Evolutionary conservation across 2,329 filamentous ascomycete species (phyloP), one percentile per base, ranked within the genome.

Genomic region (Ophiostoma triangulosporum): DNA sequence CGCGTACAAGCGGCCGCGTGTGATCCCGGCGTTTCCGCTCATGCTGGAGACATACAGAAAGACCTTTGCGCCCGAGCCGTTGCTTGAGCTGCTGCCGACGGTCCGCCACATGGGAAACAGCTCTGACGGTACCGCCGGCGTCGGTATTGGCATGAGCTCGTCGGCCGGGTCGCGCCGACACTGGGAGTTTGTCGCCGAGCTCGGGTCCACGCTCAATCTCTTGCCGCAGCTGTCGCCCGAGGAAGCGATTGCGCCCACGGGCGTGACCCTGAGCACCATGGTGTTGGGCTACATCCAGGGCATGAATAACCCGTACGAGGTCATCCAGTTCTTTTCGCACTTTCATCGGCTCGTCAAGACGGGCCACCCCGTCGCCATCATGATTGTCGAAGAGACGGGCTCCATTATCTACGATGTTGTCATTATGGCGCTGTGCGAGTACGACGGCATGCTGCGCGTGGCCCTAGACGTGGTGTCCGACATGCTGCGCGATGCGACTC

Each of bases 21-120:
- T 64, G 26, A 51, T 70, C 50, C 66, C 69, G 8, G 57, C 69
- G n/a, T 70, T 80, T 61, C 63, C 63, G 35, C 64, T 69, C 1
- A 73, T 79, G 73, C 62, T 78, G 5, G 66, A 68, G 9, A 62
- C 73, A 3, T 81, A 78, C 57, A 60, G 66, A 29, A 73, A 71
- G 54, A 68, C 72, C 46, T 80, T 76, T 59, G 62, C 70, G 6
- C 58, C 73, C 0, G 69, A 64, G 15, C 71, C 73, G 6, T 61
- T 80, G 22, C 69, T 73, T 56, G 69, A 62, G 11, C 56, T 72
- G 20, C 54, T 68, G n/a, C 63, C 56, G 0, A 50, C 51, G 4
- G 24, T 52, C 15, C 24, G 36, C 6, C 20, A n/a, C 36, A 6
- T 27, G 9, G 33, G 45, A 29, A 20, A 22, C 22, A 7, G 1